A percentile compares a stretch with the other conserved stretches of the same genome.
Conservation (phyloP, 352 stramenopile species). For the Globisporangium middletonii region DNA sequence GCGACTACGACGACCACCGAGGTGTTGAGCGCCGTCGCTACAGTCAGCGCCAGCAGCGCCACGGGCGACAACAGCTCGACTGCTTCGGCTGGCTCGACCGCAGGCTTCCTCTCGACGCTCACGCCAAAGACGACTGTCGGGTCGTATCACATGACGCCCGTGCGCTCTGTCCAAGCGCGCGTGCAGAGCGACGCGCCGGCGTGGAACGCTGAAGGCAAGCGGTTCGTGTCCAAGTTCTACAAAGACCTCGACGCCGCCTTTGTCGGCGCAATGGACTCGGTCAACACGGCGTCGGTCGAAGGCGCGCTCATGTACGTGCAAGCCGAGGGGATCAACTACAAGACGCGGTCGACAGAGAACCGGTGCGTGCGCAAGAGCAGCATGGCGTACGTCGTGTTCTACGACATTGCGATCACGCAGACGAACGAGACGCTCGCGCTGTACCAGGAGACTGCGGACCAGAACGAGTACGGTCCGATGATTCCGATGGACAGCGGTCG, state of each 20-base stretch:
- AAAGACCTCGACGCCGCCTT: conserved; percentile 48
- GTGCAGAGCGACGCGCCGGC: conserved; percentile 61
- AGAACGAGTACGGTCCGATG: conserved; percentile 64
- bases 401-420: conserved; percentile 65
- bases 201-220: conserved; percentile 43
- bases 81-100: conserved; percentile 2
- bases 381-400: conserved; percentile 72
- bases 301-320: conserved; percentile 86
- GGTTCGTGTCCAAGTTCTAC: conserved; percentile 60
- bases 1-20: conserved; percentile 11
- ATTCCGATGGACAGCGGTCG: conserved; percentile 57
- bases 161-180: conserved; percentile 67
- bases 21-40: conserved; percentile 5
- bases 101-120: conserved; percentile 17
- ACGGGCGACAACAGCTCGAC: conserved; percentile 11
- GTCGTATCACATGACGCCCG: conserved; percentile 64
- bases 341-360: conserved; percentile 41
- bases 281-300: conserved; percentile 77
- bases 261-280: conserved; percentile 63
- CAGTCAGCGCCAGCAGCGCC: conserved; percentile 17
- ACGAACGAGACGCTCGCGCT: conserved; percentile 71
- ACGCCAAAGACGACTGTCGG: conserved; percentile 13
- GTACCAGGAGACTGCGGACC: conserved; percentile 48
- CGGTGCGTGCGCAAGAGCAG: conserved; percentile 54
- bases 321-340: conserved; percentile 80